Conservation (phyloP, 345 rosid genomes). For the Diplotaxis tenuifolia region DNA sequence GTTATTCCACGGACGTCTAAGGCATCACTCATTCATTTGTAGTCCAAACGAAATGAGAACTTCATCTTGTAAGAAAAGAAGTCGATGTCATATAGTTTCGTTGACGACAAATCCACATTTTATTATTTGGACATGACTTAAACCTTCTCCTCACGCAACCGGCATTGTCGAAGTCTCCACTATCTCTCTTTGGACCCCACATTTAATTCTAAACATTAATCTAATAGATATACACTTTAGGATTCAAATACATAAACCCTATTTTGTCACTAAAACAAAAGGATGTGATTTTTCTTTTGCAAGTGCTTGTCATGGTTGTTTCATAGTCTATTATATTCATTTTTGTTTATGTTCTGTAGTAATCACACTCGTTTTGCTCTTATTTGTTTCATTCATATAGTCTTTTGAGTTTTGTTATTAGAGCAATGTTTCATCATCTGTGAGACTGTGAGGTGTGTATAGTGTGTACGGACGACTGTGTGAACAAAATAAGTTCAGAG, state of each 20-base stretch:
- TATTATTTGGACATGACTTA: slow-evolving; percentile 24
- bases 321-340: not conserved
- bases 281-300: not conserved
- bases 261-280: not conserved
- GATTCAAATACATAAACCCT: slow-evolving; percentile 10
- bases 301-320: not conserved
- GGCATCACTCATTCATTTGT: not conserved
- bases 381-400: not conserved
- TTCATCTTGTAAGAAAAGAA: not conserved
- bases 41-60: not conserved
- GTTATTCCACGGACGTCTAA: not conserved
- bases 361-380: not conserved
- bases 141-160: slow-evolving; percentile 38
- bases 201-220: not conserved
- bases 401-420: not conserved
- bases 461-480: slow-evolving; percentile 28
- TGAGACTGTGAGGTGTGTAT: slow-evolving; percentile 26
- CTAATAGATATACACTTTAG: not conserved
- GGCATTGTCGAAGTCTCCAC: slow-evolving; percentile 28
- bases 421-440: not conserved
- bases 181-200: slow-evolving; percentile 19
- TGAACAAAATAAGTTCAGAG: not conserved
- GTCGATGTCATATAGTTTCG: slow-evolving; percentile 5
- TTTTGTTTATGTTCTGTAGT: not conserved
- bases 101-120: slow-evolving; percentile 14